These are phyloP conservation scores for Solanum boliviense DNA, from an alignment of 257 asterid genomes.

Conservation along the genomic window DNA sequence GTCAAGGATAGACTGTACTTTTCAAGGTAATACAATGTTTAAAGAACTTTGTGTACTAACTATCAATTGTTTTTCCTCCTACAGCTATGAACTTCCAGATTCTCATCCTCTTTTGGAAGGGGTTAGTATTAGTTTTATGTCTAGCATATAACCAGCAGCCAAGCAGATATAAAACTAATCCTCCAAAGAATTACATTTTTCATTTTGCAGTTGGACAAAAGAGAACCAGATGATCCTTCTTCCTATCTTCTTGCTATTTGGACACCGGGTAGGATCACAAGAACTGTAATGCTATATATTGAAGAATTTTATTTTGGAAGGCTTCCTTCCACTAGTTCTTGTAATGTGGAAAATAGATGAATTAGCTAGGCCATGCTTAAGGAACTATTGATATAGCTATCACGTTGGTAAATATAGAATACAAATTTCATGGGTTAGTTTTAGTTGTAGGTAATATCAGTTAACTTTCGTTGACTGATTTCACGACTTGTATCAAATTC, in stretches of 20 bases:
- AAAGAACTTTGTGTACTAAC: background rate
- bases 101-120: slow-evolving; percentile 74
- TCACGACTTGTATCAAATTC: slow-evolving; percentile 3
- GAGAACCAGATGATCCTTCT: slow-evolving; percentile 91
- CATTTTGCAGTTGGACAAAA: slow-evolving; percentile 59
- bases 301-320: background rate
- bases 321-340: background rate
- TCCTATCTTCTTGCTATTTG: slow-evolving; percentile 95
- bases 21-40: background rate
- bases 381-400: background rate
- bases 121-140: slow-evolving; percentile 38
- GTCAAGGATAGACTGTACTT: background rate
- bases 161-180: background rate
- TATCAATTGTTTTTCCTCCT: slow-evolving; percentile 17
- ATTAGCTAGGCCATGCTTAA: background rate
- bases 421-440: background rate
- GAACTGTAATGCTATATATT: background rate
- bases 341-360: background rate
- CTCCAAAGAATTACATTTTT: slow-evolving; percentile 9
- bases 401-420: background rate
- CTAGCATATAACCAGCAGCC: background rate
- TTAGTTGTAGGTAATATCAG: background rate
- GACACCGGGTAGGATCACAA: slow-evolving; percentile 75
- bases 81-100: slow-evolving; percentile 96
- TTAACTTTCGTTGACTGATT: background rate